These are phyloP conservation scores for Geotrichum phurueaensis DNA, from an alignment of 1,139 yeast species.

Conservation along the genomic window DNA sequence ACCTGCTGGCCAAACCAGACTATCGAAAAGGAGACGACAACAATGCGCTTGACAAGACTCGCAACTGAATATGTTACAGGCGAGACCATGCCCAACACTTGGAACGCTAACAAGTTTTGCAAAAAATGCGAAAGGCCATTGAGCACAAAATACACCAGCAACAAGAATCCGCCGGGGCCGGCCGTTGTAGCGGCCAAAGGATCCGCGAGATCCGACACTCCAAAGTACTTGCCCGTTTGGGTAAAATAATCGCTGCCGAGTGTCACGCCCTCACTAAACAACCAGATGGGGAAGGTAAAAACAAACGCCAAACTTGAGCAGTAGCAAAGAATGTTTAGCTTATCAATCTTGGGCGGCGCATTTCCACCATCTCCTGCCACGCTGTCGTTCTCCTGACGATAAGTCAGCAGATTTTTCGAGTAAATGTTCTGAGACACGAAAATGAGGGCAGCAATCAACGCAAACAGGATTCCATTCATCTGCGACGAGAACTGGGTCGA, in stretches of 20 bases:
- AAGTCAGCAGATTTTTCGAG: slow-evolving; percentile 74
- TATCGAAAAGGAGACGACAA: slow-evolving; percentile 75
- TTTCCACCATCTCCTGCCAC: slow-evolving; percentile 25
- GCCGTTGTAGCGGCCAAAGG: background rate
- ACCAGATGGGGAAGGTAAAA: slow-evolving; percentile 72
- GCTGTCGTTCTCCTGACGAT: slow-evolving; percentile 15
- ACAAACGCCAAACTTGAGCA: slow-evolving; percentile 78
- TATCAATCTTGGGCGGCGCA: slow-evolving; percentile 41
- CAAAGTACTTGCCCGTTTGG: slow-evolving; percentile 18
- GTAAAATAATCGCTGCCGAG: slow-evolving; percentile 22
- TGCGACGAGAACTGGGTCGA: slow-evolving; percentile 42
- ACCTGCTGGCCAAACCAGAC: slow-evolving; percentile 60
- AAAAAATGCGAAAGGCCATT: slow-evolving; percentile 77
- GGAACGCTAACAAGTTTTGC: slow-evolving; percentile 85
- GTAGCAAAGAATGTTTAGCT: slow-evolving; percentile 73
- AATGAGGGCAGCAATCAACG: slow-evolving; percentile 73
- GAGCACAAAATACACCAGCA: slow-evolving; percentile 28
- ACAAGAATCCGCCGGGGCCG: slow-evolving; percentile 11
- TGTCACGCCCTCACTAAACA: slow-evolving; percentile 52
- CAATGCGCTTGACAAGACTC: slow-evolving; percentile 77
- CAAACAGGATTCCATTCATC: slow-evolving; percentile 61
- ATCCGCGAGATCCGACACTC: background rate
- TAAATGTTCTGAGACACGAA: slow-evolving; percentile 90
- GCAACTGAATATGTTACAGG: slow-evolving; percentile 93
- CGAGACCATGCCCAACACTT: slow-evolving; percentile 73